Base-by-base conservation (phyloP, 805 yeast species). In the Schwanniomyces occidentalis region DNA sequence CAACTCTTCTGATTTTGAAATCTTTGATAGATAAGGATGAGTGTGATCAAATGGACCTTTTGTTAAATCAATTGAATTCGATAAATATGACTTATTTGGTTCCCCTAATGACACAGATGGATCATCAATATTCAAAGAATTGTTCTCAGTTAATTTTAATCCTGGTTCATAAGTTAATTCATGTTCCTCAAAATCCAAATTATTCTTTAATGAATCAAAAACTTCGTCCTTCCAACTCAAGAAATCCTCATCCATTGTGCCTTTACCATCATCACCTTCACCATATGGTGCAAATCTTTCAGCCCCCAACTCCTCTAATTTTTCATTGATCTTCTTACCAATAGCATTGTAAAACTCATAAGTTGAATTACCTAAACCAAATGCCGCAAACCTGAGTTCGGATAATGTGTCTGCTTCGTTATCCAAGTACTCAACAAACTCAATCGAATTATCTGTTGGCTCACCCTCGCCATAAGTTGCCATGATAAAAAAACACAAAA, bases 401-500 rank as follows among this genome's bases (percentile, higher is more conserved):
- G 72, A 54, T 49, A 90, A 68, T 26, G 66, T 74, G 16, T 75
- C 76, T 17, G 77, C 81, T 32, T 73, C 77, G 35, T 70, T 61
- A 21, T 79, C 76, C 51, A 90, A 73, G 54, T 67, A 79, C 38
- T 82, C 84, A 54, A 78, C 80, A 57, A 93, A 87, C 24, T 78
- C 80, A 26, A 76, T 75, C n/a, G 97, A 93, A 50, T 87, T 86
- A 59, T 91, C 99, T 9, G 99, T 91, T 49, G 95, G 95, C 59
- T 91, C 99, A 56, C 99, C 99, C 65, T 91, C 99, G 49, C 99
- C 99, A 52, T 93, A 93, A 8, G 96, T 88, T 20, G 98, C 93
- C 65, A 89, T 71, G 54, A 91, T 73, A 52, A 91, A 82, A 38
- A 67, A 63, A 18, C 66, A 59, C 42, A 88, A 79, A 14, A 80